Evolutionary conservation across 192 early-diverging fungal genomes (phyloP).

Genomic region (Pilobolus umbonatus): DNA sequence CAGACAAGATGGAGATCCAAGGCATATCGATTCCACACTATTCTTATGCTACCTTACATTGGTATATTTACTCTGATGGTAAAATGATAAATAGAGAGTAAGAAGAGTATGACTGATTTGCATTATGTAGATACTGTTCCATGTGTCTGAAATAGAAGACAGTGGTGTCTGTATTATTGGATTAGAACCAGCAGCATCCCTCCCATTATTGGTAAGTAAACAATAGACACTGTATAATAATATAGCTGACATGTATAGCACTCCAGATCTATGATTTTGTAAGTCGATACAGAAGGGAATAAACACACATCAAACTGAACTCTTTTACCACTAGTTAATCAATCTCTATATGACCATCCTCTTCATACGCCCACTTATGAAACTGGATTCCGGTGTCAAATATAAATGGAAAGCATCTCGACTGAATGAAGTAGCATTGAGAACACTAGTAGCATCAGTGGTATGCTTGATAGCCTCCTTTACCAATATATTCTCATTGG

Average conservation of each 20-base stretch:
- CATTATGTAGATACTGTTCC: constrained; percentile 23
- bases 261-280: constrained; percentile 32
- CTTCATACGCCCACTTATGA: constrained; percentile 29
- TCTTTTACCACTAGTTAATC: constrained; percentile 15
- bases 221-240: neutral
- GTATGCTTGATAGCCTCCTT: constrained; percentile 38
- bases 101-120: neutral
- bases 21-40: constrained; percentile 30
- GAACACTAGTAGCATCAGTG: constrained; percentile 42
- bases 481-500: constrained; percentile 37
- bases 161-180: constrained; percentile 33
- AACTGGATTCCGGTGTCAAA: constrained; percentile 2
- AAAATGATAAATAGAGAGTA: neutral
- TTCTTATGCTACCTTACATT: constrained; percentile 26
- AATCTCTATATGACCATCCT: constrained; percentile 35
- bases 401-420: constrained; percentile 22
- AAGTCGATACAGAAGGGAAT: neutral
- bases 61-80: constrained; percentile 35
- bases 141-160: constrained; percentile 20
- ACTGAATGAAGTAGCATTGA: constrained; percentile 34
- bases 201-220: constrained; percentile 33
- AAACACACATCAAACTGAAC: neutral
- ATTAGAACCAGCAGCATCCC: constrained; percentile 20
- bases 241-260: neutral
- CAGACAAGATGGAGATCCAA: constrained; percentile 7